A percentile compares a stretch with the other conserved stretches of the same genome.
Evolutionary conservation across 305 asterid genomes (phyloP).

Genomic region (Fraxinus greggii): DNA sequence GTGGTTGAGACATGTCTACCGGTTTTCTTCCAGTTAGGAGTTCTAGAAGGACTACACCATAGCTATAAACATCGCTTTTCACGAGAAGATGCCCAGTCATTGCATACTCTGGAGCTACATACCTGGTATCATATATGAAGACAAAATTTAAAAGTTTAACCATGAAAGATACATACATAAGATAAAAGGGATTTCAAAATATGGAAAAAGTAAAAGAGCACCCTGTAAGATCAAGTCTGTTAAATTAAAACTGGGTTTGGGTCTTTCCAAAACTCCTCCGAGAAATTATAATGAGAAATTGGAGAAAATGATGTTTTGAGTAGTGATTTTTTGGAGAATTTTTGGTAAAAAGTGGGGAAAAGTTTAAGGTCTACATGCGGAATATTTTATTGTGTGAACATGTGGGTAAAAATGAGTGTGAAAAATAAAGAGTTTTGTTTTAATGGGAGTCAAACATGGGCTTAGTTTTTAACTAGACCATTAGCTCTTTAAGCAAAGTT

Average conservation of each 20-base stretch:
- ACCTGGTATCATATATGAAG: slow-evolving; percentile 41
- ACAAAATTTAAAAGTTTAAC: slow-evolving; percentile 12
- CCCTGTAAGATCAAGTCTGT: not conserved
- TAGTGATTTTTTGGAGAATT: not conserved
- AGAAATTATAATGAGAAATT: not conserved
- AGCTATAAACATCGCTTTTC: slow-evolving; percentile 93
- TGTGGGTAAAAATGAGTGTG: not conserved
- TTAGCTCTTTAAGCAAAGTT: not conserved
- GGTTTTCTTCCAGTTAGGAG: slow-evolving; percentile 92
- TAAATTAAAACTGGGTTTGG: not conserved
- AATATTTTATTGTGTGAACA: not conserved
- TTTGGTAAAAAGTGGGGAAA: not conserved
- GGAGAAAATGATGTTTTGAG: not conserved
- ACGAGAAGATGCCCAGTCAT: slow-evolving; percentile 99
- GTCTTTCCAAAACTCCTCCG: not conserved
- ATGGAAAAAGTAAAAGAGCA: not conserved
- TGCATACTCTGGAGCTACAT: slow-evolving; percentile 98
- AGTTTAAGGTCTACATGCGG: not conserved
- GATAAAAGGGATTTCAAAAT: not conserved
- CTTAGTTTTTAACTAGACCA: not conserved
- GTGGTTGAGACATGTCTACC: slow-evolving; percentile 90
- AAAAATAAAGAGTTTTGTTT: not conserved
- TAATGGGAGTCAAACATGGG: not conserved
- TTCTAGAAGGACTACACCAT: slow-evolving; percentile 98
- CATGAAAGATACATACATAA: not conserved